Base-by-base conservation (phyloP, 768 basidiomycete species). In the Hericium coralloides region DNA sequence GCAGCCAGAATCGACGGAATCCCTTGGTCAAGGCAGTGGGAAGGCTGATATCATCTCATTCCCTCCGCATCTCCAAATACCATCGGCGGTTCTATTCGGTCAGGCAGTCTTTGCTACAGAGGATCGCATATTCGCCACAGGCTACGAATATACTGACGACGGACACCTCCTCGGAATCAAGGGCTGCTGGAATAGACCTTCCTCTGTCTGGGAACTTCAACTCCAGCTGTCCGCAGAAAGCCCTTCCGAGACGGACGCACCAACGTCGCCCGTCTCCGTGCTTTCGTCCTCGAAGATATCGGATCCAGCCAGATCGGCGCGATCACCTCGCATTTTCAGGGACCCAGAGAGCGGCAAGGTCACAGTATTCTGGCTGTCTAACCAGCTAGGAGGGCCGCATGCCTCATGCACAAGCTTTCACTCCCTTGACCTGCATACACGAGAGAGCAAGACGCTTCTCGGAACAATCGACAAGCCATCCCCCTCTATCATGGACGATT, bases 161-260 rank as follows among this genome's bases (percentile, higher is more conserved):
- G 67, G 62, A 1, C 64, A 66, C 20, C 60, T 64, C 20, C 66
- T 72, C 26, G 70, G 71, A 1, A 62, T 69, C 52, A 63, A 60
- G 5, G 68, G 66, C n/a, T 72, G 71, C 62, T 58, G 59, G 37
- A 71, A 71, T 55, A 59, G 68, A 2, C 65, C 65, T 0, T 58
- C 66, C 8, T 52, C 60, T 3, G 60, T 72, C 20, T 69, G 63
- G 64, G 63, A 63, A 6, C 55, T 72, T 55, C 48, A 53, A 10
- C 37, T 69, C 9, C 53, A 49, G 31, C 14, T 49, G 14, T 18
- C 50, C 3, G 38, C 52, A 14, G 12, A 4, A 22, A 25, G 12
- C n/a, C 18, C 38, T 4, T 18, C 52, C n/a, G 22, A 25, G 15
- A 17, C 18, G 17, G 26, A 50, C 26, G 25, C 20, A 12, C 38